Conservation (phyloP, 2,329 filamentous ascomycete species). For the Aspergillus piperis region DNA sequence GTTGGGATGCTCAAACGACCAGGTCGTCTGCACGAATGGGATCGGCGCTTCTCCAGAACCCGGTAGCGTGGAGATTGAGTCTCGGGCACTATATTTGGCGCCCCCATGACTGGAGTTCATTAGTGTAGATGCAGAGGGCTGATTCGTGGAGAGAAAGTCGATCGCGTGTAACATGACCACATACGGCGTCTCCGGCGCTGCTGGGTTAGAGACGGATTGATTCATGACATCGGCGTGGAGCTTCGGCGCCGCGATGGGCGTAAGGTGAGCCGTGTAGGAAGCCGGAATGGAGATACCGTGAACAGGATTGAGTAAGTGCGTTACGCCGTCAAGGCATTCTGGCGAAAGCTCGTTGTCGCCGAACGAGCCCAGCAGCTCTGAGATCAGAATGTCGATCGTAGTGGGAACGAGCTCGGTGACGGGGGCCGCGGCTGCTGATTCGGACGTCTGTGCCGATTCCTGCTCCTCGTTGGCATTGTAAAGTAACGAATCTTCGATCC, state of each 20-base stretch:
- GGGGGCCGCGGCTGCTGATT: constrained; percentile 49
- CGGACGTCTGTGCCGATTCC: constrained; percentile 33
- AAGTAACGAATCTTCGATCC: constrained; percentile 31
- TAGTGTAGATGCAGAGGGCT: constrained; percentile 40
- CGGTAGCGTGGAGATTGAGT: constrained; percentile 32
- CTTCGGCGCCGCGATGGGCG: constrained; percentile 85
- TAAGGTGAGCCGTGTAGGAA: constrained; percentile 90
- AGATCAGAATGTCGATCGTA: constrained; percentile 82
- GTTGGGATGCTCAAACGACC: constrained; percentile 49
- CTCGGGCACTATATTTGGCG: constrained; percentile 24
- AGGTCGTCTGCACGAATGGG: constrained; percentile 46
- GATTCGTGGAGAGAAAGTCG: constrained; percentile 77
- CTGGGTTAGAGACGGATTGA: constrained; percentile 62
- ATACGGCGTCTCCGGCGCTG: constrained; percentile 87
- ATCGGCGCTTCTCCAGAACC: constrained; percentile 31
- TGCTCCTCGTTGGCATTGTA: constrained; percentile 37
- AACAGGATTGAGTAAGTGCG: constrained; percentile 76
- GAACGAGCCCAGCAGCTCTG: constrained; percentile 88
- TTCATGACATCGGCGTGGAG: constrained; percentile 77
- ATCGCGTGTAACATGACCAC: constrained; percentile 90
- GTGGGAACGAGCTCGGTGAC: constrained; percentile 25
- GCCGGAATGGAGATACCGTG: constrained; percentile 91
- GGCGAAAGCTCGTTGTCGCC: constrained; percentile 96
- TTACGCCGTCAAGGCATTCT: constrained; percentile 93
- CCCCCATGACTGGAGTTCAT: constrained; percentile 18